A percentile compares a stretch with the other conserved stretches of the same genome.
Evolutionary conservation across 306 rosid genomes (phyloP).

Genomic region (Begonia loranthoides): DNA sequence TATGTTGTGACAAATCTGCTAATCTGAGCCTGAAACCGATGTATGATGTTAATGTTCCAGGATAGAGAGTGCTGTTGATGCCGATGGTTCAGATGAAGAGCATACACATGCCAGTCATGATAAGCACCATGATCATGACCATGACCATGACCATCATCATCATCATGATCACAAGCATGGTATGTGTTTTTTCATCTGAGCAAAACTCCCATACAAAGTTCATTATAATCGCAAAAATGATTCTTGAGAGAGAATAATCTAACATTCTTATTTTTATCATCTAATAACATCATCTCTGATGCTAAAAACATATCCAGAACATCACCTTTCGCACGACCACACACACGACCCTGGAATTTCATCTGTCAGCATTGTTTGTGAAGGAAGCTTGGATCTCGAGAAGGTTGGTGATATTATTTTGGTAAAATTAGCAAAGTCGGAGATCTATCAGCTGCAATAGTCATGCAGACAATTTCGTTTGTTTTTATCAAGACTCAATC

Average conservation of each 20-base stretch:
- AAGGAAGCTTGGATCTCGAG: constrained; percentile 93
- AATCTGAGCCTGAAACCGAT: no score
- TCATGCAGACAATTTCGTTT: no score
- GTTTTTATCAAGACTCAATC: no score
- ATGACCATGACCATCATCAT: constrained; percentile 18
- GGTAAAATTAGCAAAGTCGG: no score
- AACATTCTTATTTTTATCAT: neutral
- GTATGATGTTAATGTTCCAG: constrained; percentile 21
- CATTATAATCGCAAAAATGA: no score
- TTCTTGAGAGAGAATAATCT: no score
- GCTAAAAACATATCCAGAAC: constrained; percentile 37
- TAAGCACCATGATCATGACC: constrained; percentile 29
- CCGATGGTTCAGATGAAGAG: constrained; percentile 48
- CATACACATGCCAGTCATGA: constrained; percentile 22
- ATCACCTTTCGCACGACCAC: constrained; percentile 76
- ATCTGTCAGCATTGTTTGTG: constrained; percentile 91
- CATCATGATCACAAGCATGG: constrained; percentile 70
- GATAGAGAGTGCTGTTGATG: constrained; percentile 68
- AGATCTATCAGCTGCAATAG: no score
- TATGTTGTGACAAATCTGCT: no score
- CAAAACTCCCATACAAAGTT: neutral
- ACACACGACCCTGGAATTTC: constrained; percentile 91
- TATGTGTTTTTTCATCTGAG: constrained; percentile 14
- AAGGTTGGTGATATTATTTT: constrained; percentile 32
- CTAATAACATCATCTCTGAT: constrained; percentile 1